A percentile compares a stretch with the other conserved stretches of the same genome.
Conservation (phyloP, 1,284 basidiomycete genomes). For the Porogramme epimiltina region DNA sequence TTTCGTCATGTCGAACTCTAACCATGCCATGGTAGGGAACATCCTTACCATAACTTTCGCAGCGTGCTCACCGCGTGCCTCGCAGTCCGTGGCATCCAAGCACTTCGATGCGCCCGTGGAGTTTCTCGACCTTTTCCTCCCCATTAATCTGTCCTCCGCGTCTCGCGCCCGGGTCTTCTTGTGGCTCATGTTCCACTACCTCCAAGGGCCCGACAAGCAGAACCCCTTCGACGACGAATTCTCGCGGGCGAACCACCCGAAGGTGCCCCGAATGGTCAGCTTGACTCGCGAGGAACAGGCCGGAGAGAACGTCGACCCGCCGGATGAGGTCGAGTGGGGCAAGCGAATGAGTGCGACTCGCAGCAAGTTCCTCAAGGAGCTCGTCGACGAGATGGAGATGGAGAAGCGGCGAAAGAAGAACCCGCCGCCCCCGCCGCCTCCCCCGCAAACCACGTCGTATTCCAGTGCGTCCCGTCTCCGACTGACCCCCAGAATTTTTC, state of each 20-base stretch:
- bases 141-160: conserved; percentile 66
- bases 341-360: conserved; percentile 39
- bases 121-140: conserved; percentile 82
- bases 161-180: conserved; percentile 75
- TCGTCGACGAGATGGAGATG: conserved; percentile 39
- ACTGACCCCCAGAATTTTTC: too few species aligned
- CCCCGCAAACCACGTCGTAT: conserved; percentile 23
- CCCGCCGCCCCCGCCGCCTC: conserved; percentile 21
- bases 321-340: conserved; percentile 44
- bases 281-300: conserved; percentile 38
- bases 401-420: conserved; percentile 34
- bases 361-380: conserved; percentile 42
- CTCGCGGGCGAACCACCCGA: conserved; percentile 37
- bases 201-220: conserved; percentile 39
- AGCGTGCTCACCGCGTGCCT: background rate
- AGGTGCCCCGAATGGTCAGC: conserved; percentile 38
- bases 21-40: conserved; percentile 31
- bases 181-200: conserved; percentile 53
- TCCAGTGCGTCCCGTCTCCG: conserved; percentile 23
- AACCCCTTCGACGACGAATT: conserved; percentile 49
- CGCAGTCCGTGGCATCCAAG: conserved; percentile 63
- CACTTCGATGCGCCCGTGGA: conserved; percentile 79
- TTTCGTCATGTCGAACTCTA: conserved; percentile 62
- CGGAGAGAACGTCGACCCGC: conserved; percentile 43
- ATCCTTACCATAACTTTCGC: too few species aligned